These are phyloP conservation scores for Alliaria petiolata DNA, from an alignment of 345 rosid genomes.

Conservation along the genomic window DNA sequence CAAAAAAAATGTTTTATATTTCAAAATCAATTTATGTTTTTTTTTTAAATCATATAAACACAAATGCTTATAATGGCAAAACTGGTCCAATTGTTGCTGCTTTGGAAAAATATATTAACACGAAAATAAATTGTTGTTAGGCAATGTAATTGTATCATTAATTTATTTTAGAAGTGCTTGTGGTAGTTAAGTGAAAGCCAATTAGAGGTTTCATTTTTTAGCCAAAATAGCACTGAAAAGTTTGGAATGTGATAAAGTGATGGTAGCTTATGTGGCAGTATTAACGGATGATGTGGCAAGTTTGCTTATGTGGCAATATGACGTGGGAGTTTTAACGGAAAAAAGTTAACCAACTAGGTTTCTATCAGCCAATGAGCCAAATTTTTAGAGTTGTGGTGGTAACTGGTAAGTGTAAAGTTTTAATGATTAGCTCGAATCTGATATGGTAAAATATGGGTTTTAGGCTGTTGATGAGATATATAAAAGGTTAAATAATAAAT, in stretches of 20 bases:
- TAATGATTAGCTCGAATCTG: background rate
- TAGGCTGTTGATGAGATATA: background rate
- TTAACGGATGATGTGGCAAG: background rate
- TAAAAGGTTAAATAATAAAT: background rate
- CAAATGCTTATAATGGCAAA: background rate
- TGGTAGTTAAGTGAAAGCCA: conserved; percentile 21
- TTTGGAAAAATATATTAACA: background rate
- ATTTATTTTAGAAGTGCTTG: conserved; percentile 12
- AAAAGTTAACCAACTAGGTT: no score
- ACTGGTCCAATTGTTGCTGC: no score
- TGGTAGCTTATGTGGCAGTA: background rate
- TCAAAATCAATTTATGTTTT: background rate
- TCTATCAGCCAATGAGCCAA: background rate
- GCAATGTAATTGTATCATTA: background rate
- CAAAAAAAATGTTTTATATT: background rate
- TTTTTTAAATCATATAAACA: background rate
- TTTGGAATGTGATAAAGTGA: background rate
- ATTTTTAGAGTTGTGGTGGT: background rate
- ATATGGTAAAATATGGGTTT: background rate
- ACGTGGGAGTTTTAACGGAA: no score
- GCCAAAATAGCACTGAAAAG: background rate
- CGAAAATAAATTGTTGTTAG: conserved; percentile 17
- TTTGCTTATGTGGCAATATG: background rate
- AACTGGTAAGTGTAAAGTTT: background rate
- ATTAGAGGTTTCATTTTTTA: background rate